A percentile compares a stretch with the other conserved stretches of the same genome.
Evolutionary conservation across 345 rosid genomes (phyloP).

Genomic region (Bruguiera gymnorhiza): DNA sequence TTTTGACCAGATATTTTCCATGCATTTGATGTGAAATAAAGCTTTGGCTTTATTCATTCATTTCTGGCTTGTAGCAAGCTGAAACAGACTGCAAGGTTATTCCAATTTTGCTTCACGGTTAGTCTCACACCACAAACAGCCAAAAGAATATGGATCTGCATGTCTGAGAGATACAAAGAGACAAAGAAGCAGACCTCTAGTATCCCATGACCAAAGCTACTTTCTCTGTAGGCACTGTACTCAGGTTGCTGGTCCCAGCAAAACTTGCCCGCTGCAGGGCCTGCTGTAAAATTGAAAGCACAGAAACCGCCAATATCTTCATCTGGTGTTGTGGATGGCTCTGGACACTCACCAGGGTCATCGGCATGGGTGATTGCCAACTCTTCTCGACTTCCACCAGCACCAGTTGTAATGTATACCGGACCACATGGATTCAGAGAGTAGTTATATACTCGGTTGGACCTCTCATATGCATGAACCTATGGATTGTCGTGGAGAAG

Average conservation of each 20-base stretch:
- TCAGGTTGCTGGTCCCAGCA: constrained; percentile 95
- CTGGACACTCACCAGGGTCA: constrained; percentile 76
- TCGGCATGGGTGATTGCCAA: constrained; percentile 66
- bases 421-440: constrained; percentile 76
- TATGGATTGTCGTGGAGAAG: constrained; percentile 19
- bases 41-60: no score
- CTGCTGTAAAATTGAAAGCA: constrained; percentile 71
- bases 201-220: constrained; percentile 92
- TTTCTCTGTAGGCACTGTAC: constrained; percentile 83
- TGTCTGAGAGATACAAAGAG: not conserved
- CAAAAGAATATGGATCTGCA: no score
- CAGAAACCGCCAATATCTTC: constrained; percentile 55
- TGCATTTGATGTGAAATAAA: no score
- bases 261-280: constrained; percentile 57
- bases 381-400: constrained; percentile 67
- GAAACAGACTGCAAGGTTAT: no score
- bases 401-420: constrained; percentile 62
- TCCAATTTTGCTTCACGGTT: no score
- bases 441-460: constrained; percentile 82
- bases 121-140: not conserved
- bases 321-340: constrained; percentile 50
- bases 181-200: constrained; percentile 54
- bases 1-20: no score
- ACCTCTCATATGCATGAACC: constrained; percentile 95
- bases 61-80: no score